Conservation (phyloP, 2,329 filamentous ascomycete genomes). For the Chrysosporium keratinophilum region DNA sequence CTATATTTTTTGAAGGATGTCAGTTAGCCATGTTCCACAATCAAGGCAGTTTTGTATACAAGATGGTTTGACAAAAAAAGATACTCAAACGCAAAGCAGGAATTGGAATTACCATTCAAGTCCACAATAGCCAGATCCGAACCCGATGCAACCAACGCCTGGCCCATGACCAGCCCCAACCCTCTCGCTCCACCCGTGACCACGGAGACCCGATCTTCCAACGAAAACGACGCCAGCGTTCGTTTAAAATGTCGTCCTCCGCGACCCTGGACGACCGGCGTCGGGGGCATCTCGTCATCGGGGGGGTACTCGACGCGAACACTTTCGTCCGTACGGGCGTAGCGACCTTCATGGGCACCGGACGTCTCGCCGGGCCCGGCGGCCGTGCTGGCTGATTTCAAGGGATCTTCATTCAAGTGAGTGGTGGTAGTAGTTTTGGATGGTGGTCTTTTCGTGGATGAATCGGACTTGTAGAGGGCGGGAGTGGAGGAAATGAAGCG, state of each 20-base stretch:
- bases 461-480: slow-evolving; percentile 20
- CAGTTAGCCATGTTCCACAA: too few species aligned
- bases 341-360: slow-evolving; percentile 50
- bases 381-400: slow-evolving; percentile 3
- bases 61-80: too few species aligned
- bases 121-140: slow-evolving; percentile 87
- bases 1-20: slow-evolving; percentile 37
- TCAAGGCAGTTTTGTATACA: too few species aligned
- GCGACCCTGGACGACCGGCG: slow-evolving; percentile 60
- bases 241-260: slow-evolving; percentile 75
- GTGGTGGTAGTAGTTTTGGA: slow-evolving; percentile 11
- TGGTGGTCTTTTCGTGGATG: too few species aligned
- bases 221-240: slow-evolving; percentile 73
- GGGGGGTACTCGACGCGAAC: slow-evolving; percentile 71
- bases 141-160: slow-evolving; percentile 79
- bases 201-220: slow-evolving; percentile 71
- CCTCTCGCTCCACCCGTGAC: slow-evolving; percentile 87
- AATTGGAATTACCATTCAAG: slow-evolving; percentile 60
- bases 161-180: slow-evolving; percentile 82
- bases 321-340: slow-evolving; percentile 68
- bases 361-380: neutral
- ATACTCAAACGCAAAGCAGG: too few species aligned
- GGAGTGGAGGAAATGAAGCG: slow-evolving; percentile 26
- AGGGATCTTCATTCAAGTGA: neutral
- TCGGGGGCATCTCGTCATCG: slow-evolving; percentile 61